Evolutionary conservation across 1,139 yeast genomes (phyloP).

Genomic region (Pichia sp.): DNA sequence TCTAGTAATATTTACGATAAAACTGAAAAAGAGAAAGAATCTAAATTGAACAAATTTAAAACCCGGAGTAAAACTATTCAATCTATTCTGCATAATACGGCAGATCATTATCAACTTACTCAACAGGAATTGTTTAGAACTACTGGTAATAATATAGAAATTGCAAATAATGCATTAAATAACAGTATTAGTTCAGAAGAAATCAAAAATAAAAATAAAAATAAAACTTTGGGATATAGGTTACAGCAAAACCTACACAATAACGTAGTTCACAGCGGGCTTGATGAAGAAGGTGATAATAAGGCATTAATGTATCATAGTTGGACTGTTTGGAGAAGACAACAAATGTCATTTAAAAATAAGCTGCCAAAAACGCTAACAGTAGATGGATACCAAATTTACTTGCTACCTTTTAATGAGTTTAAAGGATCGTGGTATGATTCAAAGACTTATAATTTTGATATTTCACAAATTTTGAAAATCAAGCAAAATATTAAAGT

Average conservation of each 20-base stretch:
- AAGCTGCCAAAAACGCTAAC: conserved; percentile 80
- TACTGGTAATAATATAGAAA: not conserved
- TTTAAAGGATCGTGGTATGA: conserved; percentile 45
- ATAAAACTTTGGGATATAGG: not conserved
- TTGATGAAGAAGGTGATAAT: not conserved
- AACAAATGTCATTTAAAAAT: conserved; percentile 73
- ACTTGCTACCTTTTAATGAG: conserved; percentile 78
- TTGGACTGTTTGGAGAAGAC: conserved; percentile 83
- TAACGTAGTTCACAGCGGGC: too few relatives aligned
- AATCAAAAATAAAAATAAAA: not conserved
- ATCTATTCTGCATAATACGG: conserved; percentile 23
- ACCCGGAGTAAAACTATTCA: conserved; percentile 22
- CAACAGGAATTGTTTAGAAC: conserved; percentile 15
- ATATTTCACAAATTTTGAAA: conserved; percentile 69
- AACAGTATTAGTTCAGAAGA: too few relatives aligned
- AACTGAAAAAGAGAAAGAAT: conserved; percentile 13
- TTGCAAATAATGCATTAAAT: too few relatives aligned
- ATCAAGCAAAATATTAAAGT: conserved; percentile 74
- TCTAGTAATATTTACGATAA: not conserved
- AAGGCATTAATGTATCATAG: conserved; percentile 30
- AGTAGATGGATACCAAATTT: conserved; percentile 89
- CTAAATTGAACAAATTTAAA: conserved; percentile 20
- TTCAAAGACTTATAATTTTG: conserved; percentile 82
- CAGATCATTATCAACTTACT: conserved; percentile 18
- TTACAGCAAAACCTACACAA: too few relatives aligned